Percentiles rank a stretch among this genome's conserved stretches.
phyloP scores from a whole-genome alignment of 2,329 filamentous ascomycete species.

The Trichoderma sp. region DNA sequence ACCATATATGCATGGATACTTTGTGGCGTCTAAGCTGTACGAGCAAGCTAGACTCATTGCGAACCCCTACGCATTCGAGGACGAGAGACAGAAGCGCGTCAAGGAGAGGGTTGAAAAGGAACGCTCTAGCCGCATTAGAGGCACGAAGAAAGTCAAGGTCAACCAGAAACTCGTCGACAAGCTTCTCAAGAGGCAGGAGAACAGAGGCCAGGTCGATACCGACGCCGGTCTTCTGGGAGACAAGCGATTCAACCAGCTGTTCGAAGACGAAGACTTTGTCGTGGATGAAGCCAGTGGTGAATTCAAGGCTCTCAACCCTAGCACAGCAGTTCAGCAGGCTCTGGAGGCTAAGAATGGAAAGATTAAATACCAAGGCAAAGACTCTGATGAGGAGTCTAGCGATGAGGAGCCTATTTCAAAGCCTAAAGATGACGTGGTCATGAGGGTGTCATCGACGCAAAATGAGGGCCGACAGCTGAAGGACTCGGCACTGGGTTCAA shows the following conservation, averaged over 20 bases:
- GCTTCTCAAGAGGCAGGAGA: slow-evolving; percentile 62
- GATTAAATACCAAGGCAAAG: slow-evolving; percentile 37
- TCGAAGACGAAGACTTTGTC: slow-evolving; percentile 88
- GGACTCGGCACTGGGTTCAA: slow-evolving; percentile 56
- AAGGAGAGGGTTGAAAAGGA: slow-evolving; percentile 97
- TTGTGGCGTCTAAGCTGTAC: slow-evolving; percentile 91
- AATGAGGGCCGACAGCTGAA: slow-evolving; percentile 54
- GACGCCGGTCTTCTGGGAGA: slow-evolving; percentile 72
- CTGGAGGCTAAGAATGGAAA: slow-evolving; percentile 35
- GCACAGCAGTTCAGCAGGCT: slow-evolving; percentile 54
- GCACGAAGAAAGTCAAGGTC: slow-evolving; percentile 96
- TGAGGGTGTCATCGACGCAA: slow-evolving; percentile 69
- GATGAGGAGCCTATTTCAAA: slow-evolving; percentile 30
- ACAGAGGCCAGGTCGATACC: slow-evolving; percentile 54
- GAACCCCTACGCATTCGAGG: slow-evolving; percentile 91
- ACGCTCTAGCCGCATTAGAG: slow-evolving; percentile 88
- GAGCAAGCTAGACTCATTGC: slow-evolving; percentile 91
- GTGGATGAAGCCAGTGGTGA: slow-evolving; percentile 88
- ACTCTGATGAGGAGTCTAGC: slow-evolving; percentile 45
- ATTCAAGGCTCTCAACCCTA: slow-evolving; percentile 86
- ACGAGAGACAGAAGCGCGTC: slow-evolving; percentile 85
- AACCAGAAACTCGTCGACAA: slow-evolving; percentile 80
- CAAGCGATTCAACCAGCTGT: slow-evolving; percentile 80
- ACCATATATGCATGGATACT: slow-evolving; percentile 99
- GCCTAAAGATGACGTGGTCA: slow-evolving; percentile 45